Percentiles rank a stretch among this genome's conserved stretches.
Evolutionary conservation across 768 basidiomycete species (phyloP).

Genomic region (Podaxis sp.): DNA sequence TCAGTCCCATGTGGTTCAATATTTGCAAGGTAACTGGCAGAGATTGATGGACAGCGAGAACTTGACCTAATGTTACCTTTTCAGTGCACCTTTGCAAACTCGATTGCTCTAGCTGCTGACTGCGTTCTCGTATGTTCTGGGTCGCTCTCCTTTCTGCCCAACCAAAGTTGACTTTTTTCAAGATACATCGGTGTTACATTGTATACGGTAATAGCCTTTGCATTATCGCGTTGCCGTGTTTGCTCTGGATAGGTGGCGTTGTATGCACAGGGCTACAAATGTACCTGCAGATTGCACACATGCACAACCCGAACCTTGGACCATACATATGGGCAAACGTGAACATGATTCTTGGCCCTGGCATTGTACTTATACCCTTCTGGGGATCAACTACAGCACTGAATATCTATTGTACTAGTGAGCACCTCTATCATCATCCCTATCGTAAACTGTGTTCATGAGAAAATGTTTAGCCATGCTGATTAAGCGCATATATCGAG

Average conservation of each 20-base stretch:
- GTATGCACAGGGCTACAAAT: constrained; percentile 6
- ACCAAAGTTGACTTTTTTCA: background rate
- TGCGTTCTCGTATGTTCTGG: background rate
- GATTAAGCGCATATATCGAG: background rate
- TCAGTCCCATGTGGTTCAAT: constrained; percentile 7
- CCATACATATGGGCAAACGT: constrained; percentile 7
- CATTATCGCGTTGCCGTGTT: background rate
- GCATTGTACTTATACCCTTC: constrained; percentile 9
- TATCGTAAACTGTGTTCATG: background rate
- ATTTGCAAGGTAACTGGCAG: constrained; percentile 1
- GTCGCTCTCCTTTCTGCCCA: background rate
- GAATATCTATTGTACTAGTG: background rate
- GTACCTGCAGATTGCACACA: constrained; percentile 8
- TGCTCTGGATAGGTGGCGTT: constrained; percentile 6
- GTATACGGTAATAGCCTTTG: background rate
- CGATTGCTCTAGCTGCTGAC: constrained; percentile 8
- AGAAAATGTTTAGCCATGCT: background rate
- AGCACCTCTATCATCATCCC: background rate
- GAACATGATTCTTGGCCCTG: constrained; percentile 3
- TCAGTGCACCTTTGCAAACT: constrained; percentile 9
- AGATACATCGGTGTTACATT: constrained; percentile 10
- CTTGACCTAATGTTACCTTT: too few relatives aligned
- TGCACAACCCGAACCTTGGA: background rate
- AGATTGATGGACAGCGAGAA: background rate
- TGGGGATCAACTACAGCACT: constrained; percentile 7